Evolutionary conservation across 1,139 yeast species (phyloP), one percentile per base, ranked within the genome.

Genomic region (Pneumocystis carinii): DNA sequence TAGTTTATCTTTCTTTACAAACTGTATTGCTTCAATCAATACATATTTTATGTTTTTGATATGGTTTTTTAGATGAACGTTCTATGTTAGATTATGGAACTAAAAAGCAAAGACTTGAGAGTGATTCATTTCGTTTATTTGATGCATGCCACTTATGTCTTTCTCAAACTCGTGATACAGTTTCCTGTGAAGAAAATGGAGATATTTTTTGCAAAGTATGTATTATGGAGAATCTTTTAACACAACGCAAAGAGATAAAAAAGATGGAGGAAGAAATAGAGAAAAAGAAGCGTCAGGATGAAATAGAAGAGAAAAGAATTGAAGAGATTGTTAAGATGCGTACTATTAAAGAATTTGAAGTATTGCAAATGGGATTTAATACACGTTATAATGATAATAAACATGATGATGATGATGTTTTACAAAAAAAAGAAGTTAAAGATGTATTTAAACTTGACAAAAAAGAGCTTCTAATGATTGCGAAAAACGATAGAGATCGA

Each of bases 181-280:
- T 67, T 6, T 68, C 68, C n/a, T 67, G 68, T 42, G 62, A 66
- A 3, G 38, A 59, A 14, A 59, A 62, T 24, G 68, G 68, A 27
- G 68, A 67, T 48, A 61, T 67, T 14, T 67, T 67, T 42, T 67
- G 68, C 56, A 61, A 65, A 17, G 63, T 64, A 32, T 67, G 68
- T 59, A 64, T 66, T 27, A 48, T 66, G 61, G 66, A 65, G 58
- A 67, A 67, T 48, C 39, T 67, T 39, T 56, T 67, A 6, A 38
- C 68, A 10, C 68, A 67, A 59, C 62, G 63, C 24, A 57, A 32
- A 6, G 67, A 66, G 59, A 65, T 66, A 63, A 66, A 61, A 58
- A 29, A 53, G 15, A 62, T 63, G 39, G 60, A 64, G 24, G 39
- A 60, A 56, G 67, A 64, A 48, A 62, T 60, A 36, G 66, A 62